Evolutionary conservation across 2,329 filamentous ascomycete genomes (phyloP).

Genomic region (Nothopassalora personata): DNA sequence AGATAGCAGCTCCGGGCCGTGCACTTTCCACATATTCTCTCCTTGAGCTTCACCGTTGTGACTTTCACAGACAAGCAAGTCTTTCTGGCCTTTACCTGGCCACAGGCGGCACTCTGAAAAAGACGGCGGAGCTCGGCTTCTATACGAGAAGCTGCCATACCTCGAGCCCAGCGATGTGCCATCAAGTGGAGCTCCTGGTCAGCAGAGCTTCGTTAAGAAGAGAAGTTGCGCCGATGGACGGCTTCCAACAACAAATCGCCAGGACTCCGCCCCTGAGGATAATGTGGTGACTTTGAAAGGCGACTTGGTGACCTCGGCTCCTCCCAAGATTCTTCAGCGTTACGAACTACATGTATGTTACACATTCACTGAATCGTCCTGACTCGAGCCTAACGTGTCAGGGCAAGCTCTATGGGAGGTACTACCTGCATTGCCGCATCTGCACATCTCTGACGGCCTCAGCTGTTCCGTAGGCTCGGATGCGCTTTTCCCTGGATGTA

Average conservation of each 20-base stretch:
- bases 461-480: neutral
- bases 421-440: neutral
- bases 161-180: neutral
- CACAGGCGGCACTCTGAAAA: no score
- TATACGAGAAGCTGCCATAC: neutral
- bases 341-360: no score
- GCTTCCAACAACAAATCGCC: no score
- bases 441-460: neutral
- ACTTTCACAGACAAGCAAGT: neutral
- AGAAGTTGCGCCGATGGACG: no score
- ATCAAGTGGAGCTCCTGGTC: neutral
- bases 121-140: no score
- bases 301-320: no score
- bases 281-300: no score
- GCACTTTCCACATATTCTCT: neutral
- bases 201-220: neutral
- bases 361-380: neutral
- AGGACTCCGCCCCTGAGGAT: no score
- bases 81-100: neutral
- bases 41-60: neutral
- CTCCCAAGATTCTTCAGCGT: no score
- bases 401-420: neutral
- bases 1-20: neutral
- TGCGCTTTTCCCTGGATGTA: neutral
- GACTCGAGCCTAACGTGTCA: neutral